Evolutionary conservation across 495 filamentous ascomycete species (phyloP), one percentile per base, ranked within the genome.

Genomic region (Neurospora sublineolata): DNA sequence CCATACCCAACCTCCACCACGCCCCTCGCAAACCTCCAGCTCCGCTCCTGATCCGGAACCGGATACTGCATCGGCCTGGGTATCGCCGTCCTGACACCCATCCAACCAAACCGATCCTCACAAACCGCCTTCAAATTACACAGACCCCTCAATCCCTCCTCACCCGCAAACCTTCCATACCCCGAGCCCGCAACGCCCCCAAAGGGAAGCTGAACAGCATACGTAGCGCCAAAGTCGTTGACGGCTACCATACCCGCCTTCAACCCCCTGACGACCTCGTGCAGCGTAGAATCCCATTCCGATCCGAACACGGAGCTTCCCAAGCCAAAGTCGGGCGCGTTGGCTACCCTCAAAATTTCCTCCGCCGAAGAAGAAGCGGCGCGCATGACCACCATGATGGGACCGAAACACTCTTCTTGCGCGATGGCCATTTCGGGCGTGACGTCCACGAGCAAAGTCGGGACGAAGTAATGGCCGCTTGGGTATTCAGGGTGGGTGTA

Each of bases 211-310:
- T 95, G 92, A 18, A 96, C 92, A 33, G 94, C 91, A 80, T 99
- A 99, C 76, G 88, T 97, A 18, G 88, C 90, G 27, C 89, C 95
- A 74, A 99, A 99, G 81, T 98, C 95, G 76, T 99, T 98, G 69
- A 99, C 88, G 67, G 91, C 86, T 5, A 98, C 91, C 91, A 97
- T 97, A 36, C 95, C 95, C 3, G 90, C 89, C 70, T 90, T 87
- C 69, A 98, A 86, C 30, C 86, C 85, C n/a, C 75, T 76, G 0
- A 93, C 89, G 40, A 93, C 89, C 16, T 76, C 72, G 9, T 70
- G 41, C 12, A 86, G 72, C 7, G 67, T 72, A 0, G 83, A 80
- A 72, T 87, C 84, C 9, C 79, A 77, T 37, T 86, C 80, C 69
- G 79, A 78, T 37, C 94, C 94, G 80, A 94, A 97, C 52, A 99